Evolutionary conservation across 768 basidiomycete genomes (phyloP).

Genomic region (Paxillus rubicundulus): DNA sequence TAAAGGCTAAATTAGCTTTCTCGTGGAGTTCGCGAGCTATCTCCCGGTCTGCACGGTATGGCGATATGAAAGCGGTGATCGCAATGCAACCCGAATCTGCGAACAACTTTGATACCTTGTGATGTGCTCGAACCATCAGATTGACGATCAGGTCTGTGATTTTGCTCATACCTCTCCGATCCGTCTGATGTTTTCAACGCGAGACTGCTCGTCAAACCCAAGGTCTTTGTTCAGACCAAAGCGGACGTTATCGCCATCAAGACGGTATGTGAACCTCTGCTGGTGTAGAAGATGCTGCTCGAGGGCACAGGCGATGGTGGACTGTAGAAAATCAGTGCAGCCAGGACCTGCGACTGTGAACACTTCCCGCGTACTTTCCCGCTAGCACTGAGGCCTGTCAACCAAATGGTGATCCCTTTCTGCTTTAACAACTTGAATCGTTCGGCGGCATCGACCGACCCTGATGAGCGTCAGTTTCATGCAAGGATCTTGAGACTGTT

Average conservation of each 20-base stretch:
- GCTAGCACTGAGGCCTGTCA: conserved; percentile 93
- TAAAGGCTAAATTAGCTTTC: conserved; percentile 68
- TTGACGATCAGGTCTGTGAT: conserved; percentile 1
- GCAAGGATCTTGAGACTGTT: background rate
- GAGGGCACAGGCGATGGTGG: conserved; percentile 94
- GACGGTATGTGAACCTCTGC: conserved; percentile 81
- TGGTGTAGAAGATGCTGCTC: conserved; percentile 93
- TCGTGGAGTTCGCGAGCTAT: conserved; percentile 82
- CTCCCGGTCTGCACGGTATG: conserved; percentile 86
- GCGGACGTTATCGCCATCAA: conserved; percentile 95
- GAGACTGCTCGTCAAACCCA: conserved; percentile 87
- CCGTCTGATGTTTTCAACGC: conserved; percentile 93
- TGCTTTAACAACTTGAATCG: conserved; percentile 69
- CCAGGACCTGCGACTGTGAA: background rate
- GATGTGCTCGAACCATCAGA: conserved; percentile 5
- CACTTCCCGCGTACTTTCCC: conserved; percentile 65
- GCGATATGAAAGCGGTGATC: conserved; percentile 97
- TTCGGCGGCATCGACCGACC: conserved; percentile 69
- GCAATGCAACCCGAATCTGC: conserved; percentile 83
- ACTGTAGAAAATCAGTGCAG: conserved; percentile 45
- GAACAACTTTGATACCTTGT: conserved; percentile 90
- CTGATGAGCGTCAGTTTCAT: conserved; percentile 35
- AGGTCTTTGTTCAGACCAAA: conserved; percentile 97
- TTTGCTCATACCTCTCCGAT: conserved; percentile 78
- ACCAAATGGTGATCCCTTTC: conserved; percentile 90